Conservation (phyloP, 371 early-diverging fungal species). For the Rhizopus arrhizus region DNA sequence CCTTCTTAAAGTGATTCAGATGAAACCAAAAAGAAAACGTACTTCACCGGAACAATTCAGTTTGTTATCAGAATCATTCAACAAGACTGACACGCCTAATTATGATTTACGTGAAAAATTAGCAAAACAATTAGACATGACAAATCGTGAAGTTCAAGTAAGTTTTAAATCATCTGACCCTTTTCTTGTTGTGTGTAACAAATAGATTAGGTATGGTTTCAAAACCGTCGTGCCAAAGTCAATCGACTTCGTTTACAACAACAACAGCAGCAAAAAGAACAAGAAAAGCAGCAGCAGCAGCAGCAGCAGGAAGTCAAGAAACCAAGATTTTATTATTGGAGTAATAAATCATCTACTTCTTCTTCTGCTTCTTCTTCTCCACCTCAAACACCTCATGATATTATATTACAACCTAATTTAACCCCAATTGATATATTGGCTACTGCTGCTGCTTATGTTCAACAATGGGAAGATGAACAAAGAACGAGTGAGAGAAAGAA, state of each 20-base stretch:
- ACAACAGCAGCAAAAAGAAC: constrained; percentile 16
- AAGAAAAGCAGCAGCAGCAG: not conserved
- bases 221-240: constrained; percentile 34
- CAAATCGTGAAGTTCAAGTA: constrained; percentile 91
- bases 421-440: constrained; percentile 52
- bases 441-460: constrained; percentile 53
- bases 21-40: constrained; percentile 72
- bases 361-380: constrained; percentile 23
- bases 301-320: constrained; percentile 6
- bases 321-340: constrained; percentile 23
- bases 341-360: constrained; percentile 17
- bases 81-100: constrained; percentile 86
- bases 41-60: constrained; percentile 74
- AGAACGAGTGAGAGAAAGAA: constrained; percentile 15
- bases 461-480: constrained; percentile 44
- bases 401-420: constrained; percentile 19
- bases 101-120: constrained; percentile 83
- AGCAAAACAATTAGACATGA: constrained; percentile 86
- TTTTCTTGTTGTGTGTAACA: constrained; percentile 13
- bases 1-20: not conserved
- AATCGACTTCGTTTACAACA: constrained; percentile 26
- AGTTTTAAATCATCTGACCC: constrained; percentile 12
- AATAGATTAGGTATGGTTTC: constrained; percentile 34
- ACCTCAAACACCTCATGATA: constrained; percentile 27
- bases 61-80: constrained; percentile 67